Evolutionary conservation across 2,329 filamentous ascomycete species (phyloP).

Genomic region (Monosporascus sp.): DNA sequence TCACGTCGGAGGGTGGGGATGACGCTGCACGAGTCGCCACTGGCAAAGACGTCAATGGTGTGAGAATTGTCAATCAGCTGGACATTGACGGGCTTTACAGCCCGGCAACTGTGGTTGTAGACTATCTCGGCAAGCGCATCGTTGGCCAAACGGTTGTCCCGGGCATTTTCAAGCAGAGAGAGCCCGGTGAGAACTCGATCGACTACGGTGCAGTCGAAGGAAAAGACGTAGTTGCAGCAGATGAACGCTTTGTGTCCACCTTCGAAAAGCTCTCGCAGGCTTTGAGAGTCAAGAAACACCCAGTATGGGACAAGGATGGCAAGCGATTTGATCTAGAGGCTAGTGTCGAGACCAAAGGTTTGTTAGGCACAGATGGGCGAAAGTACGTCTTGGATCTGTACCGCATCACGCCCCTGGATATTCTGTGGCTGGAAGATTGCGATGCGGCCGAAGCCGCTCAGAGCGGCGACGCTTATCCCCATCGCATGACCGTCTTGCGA

Average conservation of each 20-base stretch:
- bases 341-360: conserved; percentile 94
- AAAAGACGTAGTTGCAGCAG: conserved; percentile 87
- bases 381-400: conserved; percentile 98
- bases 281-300: conserved; percentile 86
- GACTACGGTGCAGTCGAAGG: conserved; percentile 98
- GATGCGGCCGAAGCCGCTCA: conserved; percentile 39
- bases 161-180: conserved; percentile 97
- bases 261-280: conserved; percentile 91
- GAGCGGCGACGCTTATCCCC: conserved; percentile 63
- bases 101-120: conserved; percentile 90
- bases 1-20: conserved; percentile 91
- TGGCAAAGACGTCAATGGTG: conserved; percentile 91
- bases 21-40: conserved; percentile 94
- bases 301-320: conserved; percentile 96
- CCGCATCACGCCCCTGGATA: conserved; percentile 86
- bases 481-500: conserved; percentile 91
- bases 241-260: conserved; percentile 75
- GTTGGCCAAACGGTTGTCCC: conserved; percentile 98
- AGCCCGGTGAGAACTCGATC: conserved; percentile 96
- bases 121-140: conserved; percentile 94
- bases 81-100: conserved; percentile 94
- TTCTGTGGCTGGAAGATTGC: conserved; percentile 81
- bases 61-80: conserved; percentile 92
- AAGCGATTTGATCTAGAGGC: conserved; percentile 87
- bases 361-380: conserved; percentile 92